phyloP scores from a whole-genome alignment of 257 asterid genomes.

The Ehretia macrophylla region DNA sequence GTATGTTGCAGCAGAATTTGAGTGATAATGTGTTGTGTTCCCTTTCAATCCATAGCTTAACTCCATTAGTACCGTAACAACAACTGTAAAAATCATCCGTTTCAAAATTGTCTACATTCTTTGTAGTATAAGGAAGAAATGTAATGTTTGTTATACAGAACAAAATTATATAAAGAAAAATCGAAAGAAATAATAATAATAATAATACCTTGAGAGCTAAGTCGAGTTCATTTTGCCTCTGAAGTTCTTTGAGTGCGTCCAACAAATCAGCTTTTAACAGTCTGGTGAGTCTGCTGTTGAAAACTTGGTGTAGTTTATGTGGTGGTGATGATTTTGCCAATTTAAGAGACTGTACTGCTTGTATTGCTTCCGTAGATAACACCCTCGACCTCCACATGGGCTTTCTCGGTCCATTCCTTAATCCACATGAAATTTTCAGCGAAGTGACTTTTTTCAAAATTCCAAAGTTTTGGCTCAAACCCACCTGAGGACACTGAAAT shows the following conservation, averaged over 20 bases:
- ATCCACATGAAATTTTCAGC: slow-evolving; percentile 35
- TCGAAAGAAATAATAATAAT: not conserved
- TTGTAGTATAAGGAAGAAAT: no score
- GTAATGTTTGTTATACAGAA: not conserved
- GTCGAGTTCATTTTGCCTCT: slow-evolving; percentile 63
- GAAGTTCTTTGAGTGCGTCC: slow-evolving; percentile 57
- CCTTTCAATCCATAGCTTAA: no score
- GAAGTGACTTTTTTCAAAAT: slow-evolving; percentile 6
- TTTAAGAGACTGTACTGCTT: slow-evolving; percentile 68
- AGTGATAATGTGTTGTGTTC: no score
- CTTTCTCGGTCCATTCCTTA: slow-evolving; percentile 62
- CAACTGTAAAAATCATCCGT: no score
- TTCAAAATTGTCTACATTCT: no score
- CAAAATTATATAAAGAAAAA: no score
- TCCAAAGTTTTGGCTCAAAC: slow-evolving; percentile 15
- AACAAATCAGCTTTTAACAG: slow-evolving; percentile 65
- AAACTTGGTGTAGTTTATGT: slow-evolving; percentile 38
- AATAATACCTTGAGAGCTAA: slow-evolving; percentile 29
- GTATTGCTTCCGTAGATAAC: slow-evolving; percentile 67
- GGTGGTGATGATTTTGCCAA: slow-evolving; percentile 39
- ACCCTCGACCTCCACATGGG: slow-evolving; percentile 69
- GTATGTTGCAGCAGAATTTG: no score
- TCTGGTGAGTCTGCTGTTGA: slow-evolving; percentile 44
- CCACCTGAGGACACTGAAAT: slow-evolving; percentile 20
- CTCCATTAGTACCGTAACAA: no score